Evolutionary conservation across 2,329 filamentous ascomycete species (phyloP), one percentile per base, ranked within the genome.

Genomic region (Ilyonectria robusta): DNA sequence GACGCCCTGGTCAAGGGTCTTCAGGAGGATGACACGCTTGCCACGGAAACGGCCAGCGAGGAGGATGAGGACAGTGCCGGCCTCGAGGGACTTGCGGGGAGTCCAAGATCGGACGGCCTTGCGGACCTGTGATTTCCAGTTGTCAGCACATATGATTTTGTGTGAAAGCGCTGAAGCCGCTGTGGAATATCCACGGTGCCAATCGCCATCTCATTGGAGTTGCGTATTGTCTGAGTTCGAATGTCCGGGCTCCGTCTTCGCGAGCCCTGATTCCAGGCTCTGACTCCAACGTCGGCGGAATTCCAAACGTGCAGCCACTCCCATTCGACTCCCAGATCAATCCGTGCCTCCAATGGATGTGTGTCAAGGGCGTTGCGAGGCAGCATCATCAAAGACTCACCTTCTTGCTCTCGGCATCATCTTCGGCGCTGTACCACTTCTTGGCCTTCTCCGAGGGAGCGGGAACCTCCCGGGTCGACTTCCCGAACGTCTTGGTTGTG

Each of bases 11-110:
- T 94, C 89, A 82, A 99, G 95, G 86, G 92, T 91, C 92, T 98
- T 98, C 85, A 99, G 93, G 87, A 98, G 94, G 82, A 99, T 90
- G 81, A 99, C 96, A 84, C 96, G 96, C 94, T 99, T 99, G 90
- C 96, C 96, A 81, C 96, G 95, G 94, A 98, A 99, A 83, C 96
- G 96, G 82, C 96, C 96, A 85, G 96, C 96, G 84, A 99, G 94
- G 84, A 99, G 94, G 87, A 99, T 99, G 83, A 99, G 93, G 84
- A 99, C 90, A 84, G 94, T 93, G 82, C 96, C 96, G 83, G 96
- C 95, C 86, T 94, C 89, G 82, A 99, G 95, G 78, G 94, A 92
- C 82, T 93, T 86, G 83, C 96, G 94, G 80, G 94, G 91, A 86
- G 94, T 91, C 86, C 94, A 93, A 80, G 94, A 88, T 82, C 93